Base-by-base conservation (phyloP, 176 grass and related monocot species). In the Tuctoria greenei region DNA sequence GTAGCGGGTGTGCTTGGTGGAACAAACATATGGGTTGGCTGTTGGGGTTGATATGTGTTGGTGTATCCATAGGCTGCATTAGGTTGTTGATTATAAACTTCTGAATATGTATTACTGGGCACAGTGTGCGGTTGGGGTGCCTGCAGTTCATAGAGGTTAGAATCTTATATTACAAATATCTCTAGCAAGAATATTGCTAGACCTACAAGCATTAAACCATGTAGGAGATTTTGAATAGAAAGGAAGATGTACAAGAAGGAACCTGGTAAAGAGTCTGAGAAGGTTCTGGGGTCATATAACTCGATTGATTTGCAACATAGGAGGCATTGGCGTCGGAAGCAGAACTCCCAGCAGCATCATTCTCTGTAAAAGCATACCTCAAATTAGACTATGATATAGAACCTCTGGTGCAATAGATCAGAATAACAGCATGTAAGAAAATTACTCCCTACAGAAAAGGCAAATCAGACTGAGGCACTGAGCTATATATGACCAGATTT, bases 221-320 rank as follows among this genome's bases (percentile, higher is more conserved):
- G 42, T 11, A 11, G n/a, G 45, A 58, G 62, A 46, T 5, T 59
- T 37, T 66, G 15, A 70, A 31, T 62, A 1, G 59, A 35, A 5
- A 47, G 73, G 42, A 73, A 72, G 34, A 84, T 79, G 41, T 51
- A 69, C 37, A 73, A 74, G 47, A 71, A 13, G n/a, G 57, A 84
- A 97, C 95, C 95, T 95, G 82, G 85, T 86, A 92, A 80, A 52
- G 64, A 68, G 77, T 86, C 26, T 85, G 85, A 65, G 87, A 77
- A 51, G 50, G 47, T 6, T 92, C 69, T 40, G 70, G 17, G 60
- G 51, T 17, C 15, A 63, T 65, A 76, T 83, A 83, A 61, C 58
- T 82, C 6, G 1, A 28, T 67, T 86, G 85, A 58, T 90, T 80
- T 71, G 56, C 12, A 24, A 14, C 7, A 24, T 90, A 92, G 23